Base-by-base conservation (phyloP, 805 yeast genomes). In the Metschnikowia dekortorum region DNA sequence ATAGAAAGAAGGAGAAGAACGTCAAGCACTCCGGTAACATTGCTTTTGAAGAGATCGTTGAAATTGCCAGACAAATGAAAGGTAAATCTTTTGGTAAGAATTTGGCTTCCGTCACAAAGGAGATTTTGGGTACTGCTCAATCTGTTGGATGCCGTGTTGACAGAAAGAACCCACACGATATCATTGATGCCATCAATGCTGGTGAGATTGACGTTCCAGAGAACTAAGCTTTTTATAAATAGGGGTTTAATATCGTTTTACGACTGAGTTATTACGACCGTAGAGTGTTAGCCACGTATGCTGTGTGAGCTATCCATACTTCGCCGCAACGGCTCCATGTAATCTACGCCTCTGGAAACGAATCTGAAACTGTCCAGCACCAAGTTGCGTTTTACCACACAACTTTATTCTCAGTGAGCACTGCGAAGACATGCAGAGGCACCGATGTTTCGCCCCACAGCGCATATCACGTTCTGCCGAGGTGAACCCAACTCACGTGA, bases 1-100 rank as follows among this genome's bases (percentile, higher is more conserved):
- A 94, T 86, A 87, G 97, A 84, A 94, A 94, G 95, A 94, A 94
- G 96, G 98, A 94, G 75, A 94, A 94, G 94, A 92, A 94, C 83
- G 88, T 94, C 78, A 90, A 91, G 85, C 99, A 94, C 89, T 85
- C 84, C 75, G 99, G 99, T 83, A 94, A 92, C 92, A 84, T 94
- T 71, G 89, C 96, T 70, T 83, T 94, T 70, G 96, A 90, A 70
- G 97, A 92, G 80, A 88, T 94, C 79, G 82, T 82, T 76, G 96
- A 90, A 75, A 87, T 94, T 73, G 98, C 99, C 69, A 91, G 97
- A 81, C 85, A 85, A 73, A 92, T 94, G 98, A 85, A 82, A 77
- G 89, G 87, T 76, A 94, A 94, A 83, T 90, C 97, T 60, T 89
- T 94, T 78, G 97, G 99, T 83, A 92, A 90, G 88, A 88, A 70